Percentiles rank a stretch among this genome's conserved stretches.
These are phyloP conservation scores for Phaseolus coccineus DNA, from an alignment of 331 rosid genomes.

Conservation along the genomic window DNA sequence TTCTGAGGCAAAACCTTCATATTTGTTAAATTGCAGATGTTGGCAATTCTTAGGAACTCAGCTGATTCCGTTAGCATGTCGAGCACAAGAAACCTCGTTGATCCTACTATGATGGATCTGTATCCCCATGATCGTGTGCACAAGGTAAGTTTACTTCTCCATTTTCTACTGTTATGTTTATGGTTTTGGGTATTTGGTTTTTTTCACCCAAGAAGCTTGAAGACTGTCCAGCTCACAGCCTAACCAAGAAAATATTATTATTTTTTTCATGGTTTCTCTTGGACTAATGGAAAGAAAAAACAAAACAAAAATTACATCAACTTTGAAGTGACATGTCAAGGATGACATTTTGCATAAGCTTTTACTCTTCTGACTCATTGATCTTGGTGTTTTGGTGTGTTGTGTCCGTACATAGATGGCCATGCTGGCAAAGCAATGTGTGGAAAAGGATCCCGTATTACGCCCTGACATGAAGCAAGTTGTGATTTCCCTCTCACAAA, in stretches of 20 bases:
- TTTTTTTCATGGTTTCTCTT: too few species aligned
- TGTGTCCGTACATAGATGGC: conserved; percentile 61
- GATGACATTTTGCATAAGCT: conserved; percentile 4
- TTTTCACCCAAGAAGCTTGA: conserved; percentile 9
- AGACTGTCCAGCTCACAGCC: neutral
- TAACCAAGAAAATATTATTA: neutral
- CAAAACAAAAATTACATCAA: neutral
- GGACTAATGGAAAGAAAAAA: too few species aligned
- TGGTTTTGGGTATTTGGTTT: neutral
- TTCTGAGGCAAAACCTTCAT: conserved; percentile 31
- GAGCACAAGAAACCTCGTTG: conserved; percentile 77
- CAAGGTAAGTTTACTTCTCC: conserved; percentile 59
- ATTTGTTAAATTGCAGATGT: conserved; percentile 65
- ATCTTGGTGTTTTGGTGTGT: conserved; percentile 25
- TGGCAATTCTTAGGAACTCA: conserved; percentile 67
- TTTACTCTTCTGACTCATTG: neutral
- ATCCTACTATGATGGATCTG: conserved; percentile 88
- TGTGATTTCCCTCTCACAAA: conserved; percentile 89
- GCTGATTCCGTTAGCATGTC: conserved; percentile 84
- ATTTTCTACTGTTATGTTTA: conserved; percentile 17
- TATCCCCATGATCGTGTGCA: conserved; percentile 96
- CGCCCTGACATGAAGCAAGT: conserved; percentile 92
- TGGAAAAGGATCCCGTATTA: conserved; percentile 85
- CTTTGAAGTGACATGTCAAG: neutral
- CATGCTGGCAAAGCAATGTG: conserved; percentile 90